These are phyloP conservation scores for Volvariella volvacea DNA, from an alignment of 1,284 basidiomycete genomes.

Conservation along the genomic window DNA sequence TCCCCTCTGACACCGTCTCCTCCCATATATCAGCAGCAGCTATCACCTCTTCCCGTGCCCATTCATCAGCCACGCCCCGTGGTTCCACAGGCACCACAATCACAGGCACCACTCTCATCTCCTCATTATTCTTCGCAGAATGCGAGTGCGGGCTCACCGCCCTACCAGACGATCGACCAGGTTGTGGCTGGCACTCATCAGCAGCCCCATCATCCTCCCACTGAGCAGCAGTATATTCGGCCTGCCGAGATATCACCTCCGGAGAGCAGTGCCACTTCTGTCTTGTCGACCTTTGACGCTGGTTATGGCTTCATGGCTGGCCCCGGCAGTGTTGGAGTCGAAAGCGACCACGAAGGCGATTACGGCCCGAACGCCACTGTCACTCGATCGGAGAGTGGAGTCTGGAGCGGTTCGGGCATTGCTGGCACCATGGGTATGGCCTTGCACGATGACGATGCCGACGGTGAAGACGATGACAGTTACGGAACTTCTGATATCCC, in stretches of 20 bases:
- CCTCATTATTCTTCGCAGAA: conserved; percentile 1
- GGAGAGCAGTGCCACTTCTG: conserved; percentile 6
- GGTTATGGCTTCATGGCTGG: not conserved
- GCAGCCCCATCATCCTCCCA: conserved; percentile 4
- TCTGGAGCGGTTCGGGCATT: not conserved
- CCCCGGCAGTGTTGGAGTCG: not conserved
- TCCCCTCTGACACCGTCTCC: conserved; percentile 4
- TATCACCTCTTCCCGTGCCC: conserved; percentile 7
- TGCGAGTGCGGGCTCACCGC: conserved; percentile 12
- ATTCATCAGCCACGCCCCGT: conserved; percentile 8
- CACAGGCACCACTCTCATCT: conserved; percentile 8
- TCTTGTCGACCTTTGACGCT: conserved; percentile 6
- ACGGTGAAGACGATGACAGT: conserved; percentile 10
- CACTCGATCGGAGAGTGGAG: not conserved
- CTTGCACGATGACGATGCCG: not conserved
- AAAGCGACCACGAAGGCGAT: not conserved
- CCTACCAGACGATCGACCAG: conserved; percentile 8
- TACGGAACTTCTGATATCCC: conserved; percentile 1
- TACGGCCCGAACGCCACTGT: not conserved
- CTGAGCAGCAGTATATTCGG: conserved; percentile 8
- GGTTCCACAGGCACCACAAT: conserved; percentile 8
- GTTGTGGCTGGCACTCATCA: conserved; percentile 4
- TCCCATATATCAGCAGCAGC: conserved; percentile 5
- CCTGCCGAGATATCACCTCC: conserved; percentile 9
- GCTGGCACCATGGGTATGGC: not conserved